phyloP scores from a whole-genome alignment of 2,329 filamentous ascomycete species.

The Macrophomina phaseolina region DNA sequence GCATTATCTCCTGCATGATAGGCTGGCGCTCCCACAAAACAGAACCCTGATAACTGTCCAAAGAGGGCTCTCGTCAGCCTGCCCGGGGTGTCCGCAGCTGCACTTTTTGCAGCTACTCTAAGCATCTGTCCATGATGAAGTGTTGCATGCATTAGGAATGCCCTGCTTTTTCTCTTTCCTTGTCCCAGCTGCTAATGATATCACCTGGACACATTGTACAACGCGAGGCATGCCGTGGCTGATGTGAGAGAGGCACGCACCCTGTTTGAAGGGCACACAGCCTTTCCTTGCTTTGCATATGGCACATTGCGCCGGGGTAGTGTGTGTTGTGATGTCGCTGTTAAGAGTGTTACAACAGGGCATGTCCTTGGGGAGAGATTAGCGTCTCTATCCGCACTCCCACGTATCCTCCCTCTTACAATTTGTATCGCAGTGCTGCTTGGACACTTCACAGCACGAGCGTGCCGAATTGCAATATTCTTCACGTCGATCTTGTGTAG shows the following conservation, averaged over 20 bases:
- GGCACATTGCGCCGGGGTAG: neutral
- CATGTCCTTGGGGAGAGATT: no score
- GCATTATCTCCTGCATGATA: slow-evolving; percentile 10
- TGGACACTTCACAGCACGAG: no score
- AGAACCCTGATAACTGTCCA: neutral
- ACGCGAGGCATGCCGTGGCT: slow-evolving; percentile 17
- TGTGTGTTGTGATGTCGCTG: neutral
- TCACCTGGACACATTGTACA: slow-evolving; percentile 10
- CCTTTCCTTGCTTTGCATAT: neutral
- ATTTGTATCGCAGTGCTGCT: no score
- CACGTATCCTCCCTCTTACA: no score
- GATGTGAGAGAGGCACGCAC: slow-evolving; percentile 13
- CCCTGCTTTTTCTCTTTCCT: neutral
- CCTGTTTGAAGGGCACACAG: slow-evolving; percentile 1
- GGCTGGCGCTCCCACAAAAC: neutral
- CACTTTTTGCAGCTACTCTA: neutral
- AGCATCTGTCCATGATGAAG: slow-evolving; percentile 6
- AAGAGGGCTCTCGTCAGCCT: neutral
- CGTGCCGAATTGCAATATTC: no score
- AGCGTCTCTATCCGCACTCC: no score
- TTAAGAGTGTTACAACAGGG: no score
- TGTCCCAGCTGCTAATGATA: slow-evolving; percentile 9
- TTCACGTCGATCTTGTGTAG: no score
- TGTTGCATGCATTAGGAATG: neutral
- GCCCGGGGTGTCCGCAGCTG: neutral